phyloP scores from a whole-genome alignment of 129 eudicot species.

The Glebionis coronaria region DNA sequence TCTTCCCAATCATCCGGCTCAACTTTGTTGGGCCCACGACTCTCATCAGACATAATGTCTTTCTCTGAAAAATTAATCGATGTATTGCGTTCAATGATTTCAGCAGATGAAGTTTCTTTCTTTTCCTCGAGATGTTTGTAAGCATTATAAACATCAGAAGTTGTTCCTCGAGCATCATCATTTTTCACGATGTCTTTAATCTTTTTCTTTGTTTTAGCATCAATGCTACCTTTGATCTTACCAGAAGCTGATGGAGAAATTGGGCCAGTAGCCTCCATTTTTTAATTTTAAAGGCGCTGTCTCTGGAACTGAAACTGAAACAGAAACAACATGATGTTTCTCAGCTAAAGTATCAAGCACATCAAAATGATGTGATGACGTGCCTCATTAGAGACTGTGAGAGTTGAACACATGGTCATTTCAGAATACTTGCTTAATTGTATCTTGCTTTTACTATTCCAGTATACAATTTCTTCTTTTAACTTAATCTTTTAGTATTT shows the following conservation, averaged over 20 bases:
- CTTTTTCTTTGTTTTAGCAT: slow-evolving; percentile 48
- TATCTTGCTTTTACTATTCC: too few species aligned
- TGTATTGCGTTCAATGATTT: too few species aligned
- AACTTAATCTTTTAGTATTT: too few species aligned
- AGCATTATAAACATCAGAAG: too few species aligned
- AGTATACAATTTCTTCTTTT: too few species aligned
- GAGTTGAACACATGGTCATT: too few species aligned
- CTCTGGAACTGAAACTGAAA: slow-evolving; percentile 33
- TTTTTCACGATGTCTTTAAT: slow-evolving; percentile 54
- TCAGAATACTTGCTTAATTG: too few species aligned
- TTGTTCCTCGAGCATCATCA: slow-evolving; percentile 76
- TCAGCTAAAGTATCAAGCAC: slow-evolving; percentile 24
- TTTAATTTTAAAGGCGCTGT: slow-evolving; percentile 23
- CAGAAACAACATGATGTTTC: slow-evolving; percentile 30
- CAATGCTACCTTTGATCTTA: slow-evolving; percentile 35
- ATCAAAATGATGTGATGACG: too few species aligned
- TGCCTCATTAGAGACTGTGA: too few species aligned
- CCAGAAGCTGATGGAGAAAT: too few species aligned
- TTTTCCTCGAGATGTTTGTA: too few species aligned
- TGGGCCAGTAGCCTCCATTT: slow-evolving; percentile 35
- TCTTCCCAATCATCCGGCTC: slow-evolving; percentile 99
- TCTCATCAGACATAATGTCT: slow-evolving; percentile 24
- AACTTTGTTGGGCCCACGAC: slow-evolving; percentile 38
- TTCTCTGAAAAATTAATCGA: slow-evolving; percentile 34
- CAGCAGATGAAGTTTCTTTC: too few species aligned